Conservation (phyloP, 495 filamentous ascomycete species). For the Penicillium odoratum region DNA sequence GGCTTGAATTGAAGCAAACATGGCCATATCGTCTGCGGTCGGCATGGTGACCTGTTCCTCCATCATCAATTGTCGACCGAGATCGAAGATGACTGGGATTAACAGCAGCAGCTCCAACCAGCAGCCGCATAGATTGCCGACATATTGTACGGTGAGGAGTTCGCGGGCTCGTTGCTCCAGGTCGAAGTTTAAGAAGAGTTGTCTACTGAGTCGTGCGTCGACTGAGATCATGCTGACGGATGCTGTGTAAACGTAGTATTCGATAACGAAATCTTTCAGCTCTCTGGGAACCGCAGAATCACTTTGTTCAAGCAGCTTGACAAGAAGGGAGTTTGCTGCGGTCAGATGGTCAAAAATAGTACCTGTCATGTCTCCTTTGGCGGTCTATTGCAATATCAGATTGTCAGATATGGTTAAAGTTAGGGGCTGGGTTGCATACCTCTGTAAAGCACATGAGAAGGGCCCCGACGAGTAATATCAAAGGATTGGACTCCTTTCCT, state of each 20-base stretch:
- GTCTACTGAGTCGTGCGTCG: constrained; percentile 35
- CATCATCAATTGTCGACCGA: constrained; percentile 43
- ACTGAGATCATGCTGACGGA: constrained; percentile 47
- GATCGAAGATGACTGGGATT: constrained; percentile 40
- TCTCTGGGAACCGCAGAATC: constrained; percentile 35
- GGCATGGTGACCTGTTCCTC: constrained; percentile 24
- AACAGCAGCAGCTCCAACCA: constrained; percentile 38
- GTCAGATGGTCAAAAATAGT: constrained; percentile 41
- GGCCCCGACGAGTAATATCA: constrained; percentile 38
- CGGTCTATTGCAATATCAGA: constrained; percentile 31
- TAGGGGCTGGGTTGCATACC: constrained; percentile 18
- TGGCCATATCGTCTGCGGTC: constrained; percentile 39
- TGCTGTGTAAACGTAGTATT: constrained; percentile 43
- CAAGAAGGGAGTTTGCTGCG: constrained; percentile 33
- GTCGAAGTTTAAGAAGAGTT: constrained; percentile 38
- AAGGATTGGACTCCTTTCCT: constrained; percentile 37
- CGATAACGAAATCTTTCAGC: constrained; percentile 41
- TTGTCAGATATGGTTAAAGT: constrained; percentile 7
- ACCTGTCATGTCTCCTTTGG: constrained; percentile 41
- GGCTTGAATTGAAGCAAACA: constrained; percentile 40
- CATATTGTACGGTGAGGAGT: constrained; percentile 30
- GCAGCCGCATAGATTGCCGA: constrained; percentile 40
- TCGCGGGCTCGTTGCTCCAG: constrained; percentile 36
- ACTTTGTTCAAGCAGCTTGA: constrained; percentile 34
- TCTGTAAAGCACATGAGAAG: constrained; percentile 44